Base-by-base conservation (phyloP, 495 filamentous ascomycete genomes). In the Penicillium cataractarum region DNA sequence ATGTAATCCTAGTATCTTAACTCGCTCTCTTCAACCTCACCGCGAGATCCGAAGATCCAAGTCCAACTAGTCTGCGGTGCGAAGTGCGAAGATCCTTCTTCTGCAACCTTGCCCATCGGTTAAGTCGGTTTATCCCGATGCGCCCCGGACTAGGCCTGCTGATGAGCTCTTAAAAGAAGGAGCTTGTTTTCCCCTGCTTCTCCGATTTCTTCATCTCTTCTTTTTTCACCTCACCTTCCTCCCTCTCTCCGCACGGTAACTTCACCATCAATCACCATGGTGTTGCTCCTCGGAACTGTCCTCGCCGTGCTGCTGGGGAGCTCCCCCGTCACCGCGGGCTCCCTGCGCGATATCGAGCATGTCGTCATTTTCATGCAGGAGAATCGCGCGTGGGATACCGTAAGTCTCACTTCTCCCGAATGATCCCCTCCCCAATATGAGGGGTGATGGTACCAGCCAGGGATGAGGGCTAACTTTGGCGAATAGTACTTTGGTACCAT, bases 311-410 rank as follows among this genome's bases (percentile, higher is more conserved):
- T 71, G 24, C 60, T 75, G 26, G 63, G 52, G 35, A 65, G 55
- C 46, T 57, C 51, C 12, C 71, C 71, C 51, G 76, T 64, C 9
- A 22, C 48, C 15, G 78, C 73, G 33, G 82, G 77, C 3, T 79
- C 80, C 15, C 62, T 86, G 29, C 74, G 74, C 24, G 81, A 83
- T 65, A 83, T 86, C 60, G 74, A 86, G 32, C 83, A 86, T 79
- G 82, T 86, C 17, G 78, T 86, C 6, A 77, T 86, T 31, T 86
- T 86, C 72, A 86, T 86, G 83, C 83, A 86, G 66, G 83, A 83
- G 69, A 82, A 81, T 59, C 66, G 77, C 26, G 68, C 76, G 12
- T 77, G 71, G 70, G 75, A 80, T 53, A 72, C 62, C 48, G 76
- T 75, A 73, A 19, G 71, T 58, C 17, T 21, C 15, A 2, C 35